Evolutionary conservation across 352 stramenopile genomes (phyloP).

Genomic region (Phytophthora pinifolia): DNA sequence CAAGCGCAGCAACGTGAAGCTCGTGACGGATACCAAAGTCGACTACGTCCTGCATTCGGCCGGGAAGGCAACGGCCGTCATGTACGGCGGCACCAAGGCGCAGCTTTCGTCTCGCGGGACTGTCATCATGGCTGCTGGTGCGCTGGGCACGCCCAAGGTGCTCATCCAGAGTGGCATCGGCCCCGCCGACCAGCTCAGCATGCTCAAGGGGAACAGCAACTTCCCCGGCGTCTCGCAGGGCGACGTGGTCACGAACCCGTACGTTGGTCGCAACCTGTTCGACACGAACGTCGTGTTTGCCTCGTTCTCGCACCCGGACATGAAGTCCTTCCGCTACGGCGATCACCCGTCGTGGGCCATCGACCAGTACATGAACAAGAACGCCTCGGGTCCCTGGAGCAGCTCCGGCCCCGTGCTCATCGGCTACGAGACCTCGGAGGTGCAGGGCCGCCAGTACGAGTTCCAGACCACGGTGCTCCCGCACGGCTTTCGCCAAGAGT

Average conservation of each 20-base stretch:
- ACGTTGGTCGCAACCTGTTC: conserved; percentile 63
- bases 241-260: conserved; percentile 49
- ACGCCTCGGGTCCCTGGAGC: conserved; percentile 38
- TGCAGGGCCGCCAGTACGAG: conserved; percentile 55
- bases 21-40: conserved; percentile 50
- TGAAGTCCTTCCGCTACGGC: conserved; percentile 47
- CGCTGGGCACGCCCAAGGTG: conserved; percentile 76
- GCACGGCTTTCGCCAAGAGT: conserved; percentile 46
- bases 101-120: conserved; percentile 44
- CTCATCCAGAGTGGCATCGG: conserved; percentile 81
- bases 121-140: conserved; percentile 74
- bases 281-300: conserved; percentile 52
- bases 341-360: conserved; percentile 35
- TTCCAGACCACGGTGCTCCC: conserved; percentile 60
- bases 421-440: conserved; percentile 57
- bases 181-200: conserved; percentile 50
- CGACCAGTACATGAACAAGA: conserved; percentile 55
- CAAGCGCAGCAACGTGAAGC: conserved; percentile 47
- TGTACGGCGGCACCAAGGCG: conserved; percentile 42
- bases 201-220: conserved; percentile 38
- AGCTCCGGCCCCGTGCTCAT: conserved; percentile 55
- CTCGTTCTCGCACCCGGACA: conserved; percentile 54
- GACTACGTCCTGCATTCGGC: conserved; percentile 51
- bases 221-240: conserved; percentile 48
- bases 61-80: conserved; percentile 44